Evolutionary conservation across 805 yeast genomes (phyloP), one percentile per base, ranked within the genome.

Genomic region (Suhomyces pyralidae): DNA sequence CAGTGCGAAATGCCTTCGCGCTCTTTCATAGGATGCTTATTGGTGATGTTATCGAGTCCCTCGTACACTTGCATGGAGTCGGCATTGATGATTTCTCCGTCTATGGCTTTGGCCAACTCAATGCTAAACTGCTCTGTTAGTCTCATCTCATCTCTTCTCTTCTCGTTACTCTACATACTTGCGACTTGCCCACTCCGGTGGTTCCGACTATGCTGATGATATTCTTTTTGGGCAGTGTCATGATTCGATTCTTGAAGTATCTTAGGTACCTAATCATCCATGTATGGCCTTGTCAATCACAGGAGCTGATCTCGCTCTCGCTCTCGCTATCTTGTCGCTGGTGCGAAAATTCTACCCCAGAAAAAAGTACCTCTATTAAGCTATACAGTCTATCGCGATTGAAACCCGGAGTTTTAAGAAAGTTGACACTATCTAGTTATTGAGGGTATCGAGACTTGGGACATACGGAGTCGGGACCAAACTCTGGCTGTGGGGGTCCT

Each of bases 1-100:
- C 92, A 97, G 63, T 94, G 99, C 0, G 83, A 79, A 0, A 94
- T 64, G 0, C 90, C 93, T 5, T 78, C 74, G 36, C 97, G 74
- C 58, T 93, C 97, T 0, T 71, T 74, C 0, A 86, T 54, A 0
- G 99, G 98, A 61, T 94, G 98, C 62, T 94, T 94, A 63, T 94
- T 94, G 14, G 99, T 89, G 55, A 94, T 90, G 9, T 82, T 81
- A 12, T 87, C 90, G 0, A 83, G 70, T 0, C 82, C 85, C 40
- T 75, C 70, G 68, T 94, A 94, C 77, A 94, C 88, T 69, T 94
- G 99, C 97, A 94, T 92, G 1, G 98, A 90, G 66, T 94, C 99
- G 0, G 96, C 97, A 68, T 94, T 94, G 57, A 94, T 88, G 57
- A 94, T 78, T 64, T 94, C 98, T 19, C 98, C 98, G 63, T 85